Conservation (phyloP, 257 asterid species). For the Solanum chiquidenum region DNA sequence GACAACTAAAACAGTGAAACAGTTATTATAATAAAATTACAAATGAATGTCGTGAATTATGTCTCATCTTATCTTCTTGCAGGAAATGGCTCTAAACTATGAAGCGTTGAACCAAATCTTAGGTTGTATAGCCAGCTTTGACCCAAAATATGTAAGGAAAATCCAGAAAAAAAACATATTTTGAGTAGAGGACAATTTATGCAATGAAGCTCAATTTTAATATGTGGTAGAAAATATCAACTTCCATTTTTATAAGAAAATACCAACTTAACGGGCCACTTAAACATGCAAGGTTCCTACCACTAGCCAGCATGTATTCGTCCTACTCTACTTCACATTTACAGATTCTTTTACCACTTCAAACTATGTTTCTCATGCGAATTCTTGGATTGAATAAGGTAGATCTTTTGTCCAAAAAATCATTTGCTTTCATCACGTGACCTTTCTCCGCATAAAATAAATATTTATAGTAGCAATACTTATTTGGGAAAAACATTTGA, state of each 20-base stretch:
- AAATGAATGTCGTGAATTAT: not conserved
- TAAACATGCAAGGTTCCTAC: not conserved
- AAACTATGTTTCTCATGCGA: not conserved
- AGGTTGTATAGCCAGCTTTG: not conserved
- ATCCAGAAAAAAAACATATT: not conserved
- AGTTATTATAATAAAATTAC: slow-evolving; percentile 1
- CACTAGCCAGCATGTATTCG: not conserved
- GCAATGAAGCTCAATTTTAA: not conserved
- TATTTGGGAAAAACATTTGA: not conserved
- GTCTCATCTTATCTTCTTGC: not conserved
- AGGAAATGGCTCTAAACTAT: not conserved
- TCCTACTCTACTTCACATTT: not conserved
- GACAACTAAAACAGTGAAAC: slow-evolving; percentile 9
- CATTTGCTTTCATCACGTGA: not conserved
- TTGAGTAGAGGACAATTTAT: not conserved
- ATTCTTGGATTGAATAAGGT: not conserved
- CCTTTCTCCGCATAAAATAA: not conserved
- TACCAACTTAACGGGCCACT: not conserved
- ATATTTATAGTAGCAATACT: not conserved
- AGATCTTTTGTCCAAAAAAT: not conserved
- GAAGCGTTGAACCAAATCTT: not conserved
- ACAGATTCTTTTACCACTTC: not conserved
- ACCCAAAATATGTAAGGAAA: not conserved
- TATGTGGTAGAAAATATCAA: not conserved
- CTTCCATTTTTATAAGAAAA: not conserved